A percentile compares a stretch with the other conserved stretches of the same genome.
phyloP scores from a whole-genome alignment of 2,329 filamentous ascomycete species.

The Escovopsis weberi region DNA sequence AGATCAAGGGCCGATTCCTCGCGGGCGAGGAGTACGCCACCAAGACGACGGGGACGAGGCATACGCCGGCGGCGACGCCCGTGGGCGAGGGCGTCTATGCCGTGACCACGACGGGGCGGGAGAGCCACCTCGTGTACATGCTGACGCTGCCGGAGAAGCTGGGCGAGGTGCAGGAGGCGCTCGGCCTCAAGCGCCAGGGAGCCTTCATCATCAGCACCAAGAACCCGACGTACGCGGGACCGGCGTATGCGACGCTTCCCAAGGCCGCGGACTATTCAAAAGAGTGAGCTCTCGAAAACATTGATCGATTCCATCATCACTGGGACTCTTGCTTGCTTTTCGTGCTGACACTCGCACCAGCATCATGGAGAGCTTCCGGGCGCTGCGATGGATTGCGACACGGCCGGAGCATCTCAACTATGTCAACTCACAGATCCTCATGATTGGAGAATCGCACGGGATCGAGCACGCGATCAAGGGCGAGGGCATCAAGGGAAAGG shows the following conservation, averaged over 20 bases:
- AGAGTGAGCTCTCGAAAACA: conserved; percentile 32
- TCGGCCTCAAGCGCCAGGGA: conserved; percentile 53
- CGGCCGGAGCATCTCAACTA: conserved; percentile 63
- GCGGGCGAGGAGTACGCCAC: conserved; percentile 55
- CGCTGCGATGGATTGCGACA: conserved; percentile 59
- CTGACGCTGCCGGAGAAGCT: conserved; percentile 57
- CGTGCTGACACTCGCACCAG: conserved; percentile 21
- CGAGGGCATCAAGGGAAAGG: conserved; percentile 38
- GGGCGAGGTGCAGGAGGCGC: conserved; percentile 57
- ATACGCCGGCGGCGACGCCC: conserved; percentile 54
- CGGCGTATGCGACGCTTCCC: conserved; percentile 46
- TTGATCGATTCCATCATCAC: too few species aligned
- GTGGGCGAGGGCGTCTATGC: conserved; percentile 80
- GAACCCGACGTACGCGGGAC: conserved; percentile 59
- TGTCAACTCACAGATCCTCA: conserved; percentile 58
- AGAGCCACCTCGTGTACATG: conserved; percentile 68
- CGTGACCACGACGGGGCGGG: conserved; percentile 55
- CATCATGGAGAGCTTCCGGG: conserved; percentile 56
- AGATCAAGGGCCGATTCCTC: conserved; percentile 62
- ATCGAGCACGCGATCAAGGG: conserved; percentile 41
- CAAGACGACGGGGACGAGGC: conserved; percentile 56
- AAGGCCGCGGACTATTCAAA: conserved; percentile 56
- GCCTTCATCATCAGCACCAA: conserved; percentile 69
- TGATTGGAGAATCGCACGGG: conserved; percentile 57
- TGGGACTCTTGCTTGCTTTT: too few species aligned